Base-by-base conservation (phyloP, 192 early-diverging fungal genomes). In the Backusella luteola region DNA sequence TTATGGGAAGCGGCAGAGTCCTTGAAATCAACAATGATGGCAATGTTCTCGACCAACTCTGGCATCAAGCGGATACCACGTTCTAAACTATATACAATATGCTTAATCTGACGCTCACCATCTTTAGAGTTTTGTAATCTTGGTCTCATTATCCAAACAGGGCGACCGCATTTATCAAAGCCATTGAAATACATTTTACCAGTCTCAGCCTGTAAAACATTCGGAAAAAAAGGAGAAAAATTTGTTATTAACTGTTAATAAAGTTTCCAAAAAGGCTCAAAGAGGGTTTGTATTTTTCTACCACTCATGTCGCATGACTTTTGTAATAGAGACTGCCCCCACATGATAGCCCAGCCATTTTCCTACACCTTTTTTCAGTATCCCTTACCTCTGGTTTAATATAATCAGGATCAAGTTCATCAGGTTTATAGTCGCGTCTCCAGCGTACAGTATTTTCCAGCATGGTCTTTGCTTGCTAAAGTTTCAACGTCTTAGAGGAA, bases 171-270 rank as follows among this genome's bases (percentile, higher is more conserved):
- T 76, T 84, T 88, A 84, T 95, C 93, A 76, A 94, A 96, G 6
- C 96, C 96, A 82, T 89, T 90, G 46, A 95, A 81, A 80, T 94
- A 92, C 82, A 91, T 84, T 85, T 97, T 97, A 67, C 96, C 97
- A 9, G 91, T 91, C 19, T 86, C 82, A 44, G 86, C 88, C 86
- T 90, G 77, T 38, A 32, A 15, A 36, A 44, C 42, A 44, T 44
- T 17, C 14, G n/a, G 15, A 46, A 23, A 19, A 14, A 74, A 49
- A 34, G 23, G 1, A 8, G 21, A 8, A 2, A 29, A 8, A 29
- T 12, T 9, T 29, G 56, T 63, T 63, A 63, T 4, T 63, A 63
- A 56, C 7, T 14, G 2, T 26, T 26, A 14, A 26, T 26, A 29
- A 26, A 9, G 7, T 23, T 26, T 29, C 26, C 23, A 7, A 63